phyloP scores from a whole-genome alignment of 2,329 filamentous ascomycete genomes.

The Plenodomus biglobosus region DNA sequence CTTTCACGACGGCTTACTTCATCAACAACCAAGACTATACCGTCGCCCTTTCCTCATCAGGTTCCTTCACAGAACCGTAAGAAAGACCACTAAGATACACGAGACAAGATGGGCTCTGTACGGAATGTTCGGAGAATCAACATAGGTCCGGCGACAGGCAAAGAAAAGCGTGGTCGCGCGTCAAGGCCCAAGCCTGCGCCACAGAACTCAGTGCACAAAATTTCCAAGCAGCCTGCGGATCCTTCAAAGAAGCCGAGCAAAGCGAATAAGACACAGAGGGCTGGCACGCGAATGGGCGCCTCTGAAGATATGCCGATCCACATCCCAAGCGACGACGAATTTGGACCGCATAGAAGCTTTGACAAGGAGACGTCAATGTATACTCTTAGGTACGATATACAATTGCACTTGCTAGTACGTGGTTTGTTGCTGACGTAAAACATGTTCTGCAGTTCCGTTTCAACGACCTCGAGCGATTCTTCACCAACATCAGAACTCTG shows the following conservation, averaged over 20 bases:
- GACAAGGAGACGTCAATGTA: too few species aligned
- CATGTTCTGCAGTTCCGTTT: not conserved
- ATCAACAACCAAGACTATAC: not conserved
- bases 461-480: not conserved
- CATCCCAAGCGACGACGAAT: slow-evolving; percentile 13
- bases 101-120: not conserved
- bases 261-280: not conserved
- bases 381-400: not conserved
- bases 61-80: not conserved
- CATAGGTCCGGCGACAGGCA: not conserved
- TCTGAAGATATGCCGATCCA: slow-evolving; percentile 8
- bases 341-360: not conserved
- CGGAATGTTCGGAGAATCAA: not conserved
- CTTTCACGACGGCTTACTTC: not conserved
- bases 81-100: not conserved
- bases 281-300: slow-evolving; percentile 3
- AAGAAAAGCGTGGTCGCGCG: slow-evolving; percentile 1
- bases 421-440: not conserved
- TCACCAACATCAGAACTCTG: not conserved
- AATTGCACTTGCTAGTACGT: not conserved
- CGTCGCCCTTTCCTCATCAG: not conserved
- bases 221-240: not conserved
- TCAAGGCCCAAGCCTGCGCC: not conserved
- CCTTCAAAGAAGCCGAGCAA: not conserved
- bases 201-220: not conserved